phyloP scores from a whole-genome alignment of 192 early-diverging fungal species.

The Spinellus fusiger region DNA sequence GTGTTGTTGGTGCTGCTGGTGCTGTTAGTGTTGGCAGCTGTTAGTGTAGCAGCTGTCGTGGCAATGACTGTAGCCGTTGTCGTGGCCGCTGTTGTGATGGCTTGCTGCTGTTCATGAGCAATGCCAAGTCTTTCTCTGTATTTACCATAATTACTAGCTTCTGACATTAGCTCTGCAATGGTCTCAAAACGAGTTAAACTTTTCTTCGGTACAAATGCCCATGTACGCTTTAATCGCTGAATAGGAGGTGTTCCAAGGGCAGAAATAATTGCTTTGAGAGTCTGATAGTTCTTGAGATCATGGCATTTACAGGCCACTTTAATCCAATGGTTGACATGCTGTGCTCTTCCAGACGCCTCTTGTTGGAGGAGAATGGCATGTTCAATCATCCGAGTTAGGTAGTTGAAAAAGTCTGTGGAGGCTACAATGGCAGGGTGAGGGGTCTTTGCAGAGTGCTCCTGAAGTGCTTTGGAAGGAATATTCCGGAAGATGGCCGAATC shows the following conservation, averaged over 20 bases:
- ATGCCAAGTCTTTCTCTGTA: conserved; percentile 44
- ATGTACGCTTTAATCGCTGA: conserved; percentile 61
- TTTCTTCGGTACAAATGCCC: conserved; percentile 59
- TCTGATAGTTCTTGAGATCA: conserved; percentile 59
- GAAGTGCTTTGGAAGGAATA: conserved; percentile 48
- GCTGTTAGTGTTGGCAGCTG: no score
- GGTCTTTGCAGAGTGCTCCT: conserved; percentile 52
- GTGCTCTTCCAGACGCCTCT: conserved; percentile 50
- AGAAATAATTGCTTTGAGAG: conserved; percentile 56
- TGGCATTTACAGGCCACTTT: conserved; percentile 52
- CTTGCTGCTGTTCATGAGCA: not conserved
- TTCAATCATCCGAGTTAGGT: conserved; percentile 63
- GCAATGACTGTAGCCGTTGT: not conserved
- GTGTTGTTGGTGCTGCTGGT: no score
- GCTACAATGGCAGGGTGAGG: conserved; percentile 53
- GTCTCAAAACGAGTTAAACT: conserved; percentile 44
- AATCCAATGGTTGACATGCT: conserved; percentile 57
- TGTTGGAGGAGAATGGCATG: conserved; percentile 53
- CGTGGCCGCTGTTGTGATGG: no score
- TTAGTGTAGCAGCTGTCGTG: no score
- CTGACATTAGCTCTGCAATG: conserved; percentile 52
- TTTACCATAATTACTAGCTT: conserved; percentile 58
- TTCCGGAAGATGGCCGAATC: conserved; percentile 59
- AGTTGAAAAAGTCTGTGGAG: conserved; percentile 70
- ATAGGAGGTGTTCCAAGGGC: conserved; percentile 64